Base-by-base conservation (phyloP, 495 filamentous ascomycete genomes). In the Recurvomyces mirabilis region DNA sequence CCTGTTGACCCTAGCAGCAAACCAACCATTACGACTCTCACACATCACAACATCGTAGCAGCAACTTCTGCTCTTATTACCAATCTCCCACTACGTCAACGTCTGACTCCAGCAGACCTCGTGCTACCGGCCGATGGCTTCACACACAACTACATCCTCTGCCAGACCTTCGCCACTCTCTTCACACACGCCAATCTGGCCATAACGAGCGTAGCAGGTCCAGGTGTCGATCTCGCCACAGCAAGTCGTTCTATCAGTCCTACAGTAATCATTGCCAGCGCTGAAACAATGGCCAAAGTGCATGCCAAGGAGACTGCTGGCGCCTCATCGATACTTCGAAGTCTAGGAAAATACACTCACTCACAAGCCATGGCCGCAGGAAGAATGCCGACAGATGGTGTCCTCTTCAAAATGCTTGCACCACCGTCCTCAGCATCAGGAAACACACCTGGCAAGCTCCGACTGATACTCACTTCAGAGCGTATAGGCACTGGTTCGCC, bases 41-140 rank as follows among this genome's bases (percentile, higher is more conserved):
- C 78, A 15, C 71, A 86, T 36, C 69, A 74, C 66, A 95, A 95
- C 56, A 59, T 96, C 12, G 73, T 82, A 15, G 74, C 93, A 19
- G 93, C 75, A 25, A 74, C 91, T 51, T 78, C 78, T 22, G 79
- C 82, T n/a, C 75, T 89, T 54, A 71, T 84, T 30, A 74, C 79
- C 34, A 71, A 78, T 4, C 62, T 96, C 44, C 87, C 88, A 24
- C 73, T 74, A 10, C 63, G 64, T 21, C 80, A 94, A 56, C 78
- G 84, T 28, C 68, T 94, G 45, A 73, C 61, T 10, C 66, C 78
- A 4, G 68, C 73, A 2, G 91, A 99, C 55, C 66, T 93, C 20
- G 85, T 99, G 58, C 73, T 95, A n/a, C 81, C 89, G 0, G 85
- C 84, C 29, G 85, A 89, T 49, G 79, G 82, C 2, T 77, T 96